Evolutionary conservation across 108 stramenopile genomes (phyloP), one percentile per base, ranked within the genome.

Genomic region (Ochromonas danica): DNA sequence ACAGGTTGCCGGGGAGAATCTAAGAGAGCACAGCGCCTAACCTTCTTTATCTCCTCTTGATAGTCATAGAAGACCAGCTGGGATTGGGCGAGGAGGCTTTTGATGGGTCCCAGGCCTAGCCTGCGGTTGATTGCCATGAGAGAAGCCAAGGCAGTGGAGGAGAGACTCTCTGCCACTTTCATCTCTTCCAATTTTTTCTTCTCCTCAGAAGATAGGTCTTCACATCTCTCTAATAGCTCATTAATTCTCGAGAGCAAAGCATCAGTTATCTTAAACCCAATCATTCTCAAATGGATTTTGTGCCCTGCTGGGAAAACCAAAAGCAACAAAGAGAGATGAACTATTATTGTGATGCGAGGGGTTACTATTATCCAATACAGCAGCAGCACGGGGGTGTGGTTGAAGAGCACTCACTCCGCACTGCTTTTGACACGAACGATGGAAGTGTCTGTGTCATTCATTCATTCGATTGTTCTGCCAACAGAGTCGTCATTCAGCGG

Each of bases 101-200:
- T n/a, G n/a, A n/a, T n/a, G n/a, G n/a, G n/a, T 57, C 51, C 51
- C 51, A 57, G 51, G 51, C 51, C 51, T 57, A 57, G 51, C 51
- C 51, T 57, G 51, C 51, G 51, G 51, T 57, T 57, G 51, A 57
- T 57, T 57, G 51, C 51, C 51, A 57, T 57, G 51, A 57, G 51
- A 57, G 51, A 57, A 57, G 51, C 51, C 51, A 57, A 57, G 51
- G 51, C 51, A 57, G 51, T 57, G 51, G 51, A 57, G 51, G 51
- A 57, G 51, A 57, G 51, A 57, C 51, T 57, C 51, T 57, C 51
- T 57, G 51, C 51, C 51, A 57, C 51, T 57, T 57, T 57, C 51
- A 57, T 57, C 51, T 57, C 51, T 57, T 57, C 51, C 51, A 57
- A 57, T 57, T 57, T 57, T 57, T 57, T 57, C 51, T 57, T 57